phyloP scores from a whole-genome alignment of 192 early-diverging fungal species.

The Coemansia sp. region DNA sequence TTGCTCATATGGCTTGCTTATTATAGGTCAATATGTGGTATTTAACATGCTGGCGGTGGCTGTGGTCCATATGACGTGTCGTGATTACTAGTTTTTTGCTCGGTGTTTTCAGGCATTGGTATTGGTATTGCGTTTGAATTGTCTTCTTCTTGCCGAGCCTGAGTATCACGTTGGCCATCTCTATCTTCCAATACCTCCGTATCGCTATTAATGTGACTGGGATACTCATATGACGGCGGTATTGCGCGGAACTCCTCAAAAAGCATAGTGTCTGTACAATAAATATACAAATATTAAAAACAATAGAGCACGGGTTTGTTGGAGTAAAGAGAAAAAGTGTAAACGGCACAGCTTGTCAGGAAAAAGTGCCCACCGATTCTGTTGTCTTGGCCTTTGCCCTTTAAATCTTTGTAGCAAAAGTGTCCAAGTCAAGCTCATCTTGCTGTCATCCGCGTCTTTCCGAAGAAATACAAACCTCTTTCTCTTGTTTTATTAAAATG shows the following conservation, averaged over 20 bases:
- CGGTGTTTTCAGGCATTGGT: too few relatives aligned
- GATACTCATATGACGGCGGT: neutral
- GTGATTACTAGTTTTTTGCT: too few relatives aligned
- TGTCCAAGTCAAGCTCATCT: neutral
- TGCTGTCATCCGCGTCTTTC: neutral
- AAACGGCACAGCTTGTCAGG: neutral
- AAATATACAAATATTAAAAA: neutral
- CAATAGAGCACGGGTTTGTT: too few relatives aligned
- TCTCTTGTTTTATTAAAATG: too few relatives aligned
- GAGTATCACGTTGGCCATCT: neutral
- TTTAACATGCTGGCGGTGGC: too few relatives aligned
- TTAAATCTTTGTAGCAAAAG: constrained; percentile 1
- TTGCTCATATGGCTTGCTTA: too few relatives aligned
- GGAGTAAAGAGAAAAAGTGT: too few relatives aligned
- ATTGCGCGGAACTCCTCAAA: neutral
- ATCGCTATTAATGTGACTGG: neutral
- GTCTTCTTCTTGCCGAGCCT: neutral
- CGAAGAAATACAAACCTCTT: neutral
- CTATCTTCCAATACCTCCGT: neutral
- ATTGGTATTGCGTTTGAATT: neutral
- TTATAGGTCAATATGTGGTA: too few relatives aligned
- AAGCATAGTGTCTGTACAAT: neutral
- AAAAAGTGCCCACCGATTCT: neutral
- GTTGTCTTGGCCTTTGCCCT: neutral
- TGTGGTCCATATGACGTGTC: too few relatives aligned